Conservation (phyloP, 257 asterid species). For the Plantago ovata region DNA sequence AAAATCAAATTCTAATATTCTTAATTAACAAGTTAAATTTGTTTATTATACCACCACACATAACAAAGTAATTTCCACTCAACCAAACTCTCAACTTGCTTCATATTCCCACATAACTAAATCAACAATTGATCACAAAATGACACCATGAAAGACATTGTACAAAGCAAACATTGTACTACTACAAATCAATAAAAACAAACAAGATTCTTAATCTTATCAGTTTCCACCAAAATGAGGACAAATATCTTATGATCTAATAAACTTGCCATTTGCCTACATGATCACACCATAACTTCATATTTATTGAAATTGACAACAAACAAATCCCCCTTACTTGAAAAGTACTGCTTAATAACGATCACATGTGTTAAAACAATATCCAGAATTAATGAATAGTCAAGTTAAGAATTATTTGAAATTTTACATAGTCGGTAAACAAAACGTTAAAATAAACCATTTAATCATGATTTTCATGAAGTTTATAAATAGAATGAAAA, state of each 20-base stretch:
- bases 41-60: not conserved
- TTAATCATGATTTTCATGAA: too few relatives aligned
- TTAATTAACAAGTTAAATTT: not conserved
- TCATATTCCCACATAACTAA: not conserved
- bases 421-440: too few relatives aligned
- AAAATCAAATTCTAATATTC: too few relatives aligned
- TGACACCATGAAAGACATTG: not conserved
- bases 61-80: not conserved
- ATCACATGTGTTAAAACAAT: too few relatives aligned
- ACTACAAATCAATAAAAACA: not conserved
- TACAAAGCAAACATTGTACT: too few relatives aligned
- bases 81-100: not conserved
- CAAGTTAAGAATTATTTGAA: too few relatives aligned
- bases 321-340: constrained; percentile 5
- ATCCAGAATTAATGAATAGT: too few relatives aligned
- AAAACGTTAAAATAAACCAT: too few relatives aligned
- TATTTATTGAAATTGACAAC: not conserved
- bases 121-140: not conserved
- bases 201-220: not conserved
- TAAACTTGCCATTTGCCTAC: not conserved
- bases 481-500: too few relatives aligned
- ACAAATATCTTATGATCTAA: not conserved
- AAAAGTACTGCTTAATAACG: too few relatives aligned
- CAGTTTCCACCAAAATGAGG: not conserved
- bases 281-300: not conserved